Evolutionary conservation across 2,329 filamentous ascomycete genomes (phyloP), one percentile per base, ranked within the genome.

Genomic region (Alternaria gansuensis): DNA sequence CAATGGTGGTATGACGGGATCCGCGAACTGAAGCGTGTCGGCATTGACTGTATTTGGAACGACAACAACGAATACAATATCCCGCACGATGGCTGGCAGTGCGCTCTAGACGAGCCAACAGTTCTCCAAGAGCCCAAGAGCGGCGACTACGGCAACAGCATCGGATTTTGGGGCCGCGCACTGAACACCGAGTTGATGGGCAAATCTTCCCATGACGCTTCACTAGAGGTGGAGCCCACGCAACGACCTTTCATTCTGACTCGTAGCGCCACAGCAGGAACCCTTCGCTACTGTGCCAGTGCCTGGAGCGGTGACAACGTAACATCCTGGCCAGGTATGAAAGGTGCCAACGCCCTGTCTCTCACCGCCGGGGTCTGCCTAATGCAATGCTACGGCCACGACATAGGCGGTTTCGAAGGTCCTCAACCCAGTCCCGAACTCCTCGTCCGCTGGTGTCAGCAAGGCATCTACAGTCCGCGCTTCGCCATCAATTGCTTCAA

Each of bases 401-500:
- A 92, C 57, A 91, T 92, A 60, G 89, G 90, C 41, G 89, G 89
- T 0, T 92, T 92, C 67, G 89, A 91, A 78, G 89, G 88, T 2
- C 88, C 88, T 0, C 89, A 91, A 68, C 90, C 90, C 0, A 84
- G 84, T 0, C 88, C 89, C 0, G 90, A 92, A 68, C 82, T 91
- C 2, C 82, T 92, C 0, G 84, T 91, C 3, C 85, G 89, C 29
- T 92, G 90, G 90, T 82, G 91, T 11, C 90, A 92, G 69, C 82
- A 90, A 2, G 90, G 89, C 5, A 85, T 87, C 59, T 85, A 91
- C 77, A 89, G 88, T 1, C 84, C 87, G 0, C 86, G 89, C 0
- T 91, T 92, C 67, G 87, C 89, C 10, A 91, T 91, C 79, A 92
- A 92, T 75, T 92, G 89, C 75, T 91, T 89, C 84, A 92, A 92